phyloP scores from a whole-genome alignment of 139 green algal genomes.

The Auxenochlorella protothecoides region DNA sequence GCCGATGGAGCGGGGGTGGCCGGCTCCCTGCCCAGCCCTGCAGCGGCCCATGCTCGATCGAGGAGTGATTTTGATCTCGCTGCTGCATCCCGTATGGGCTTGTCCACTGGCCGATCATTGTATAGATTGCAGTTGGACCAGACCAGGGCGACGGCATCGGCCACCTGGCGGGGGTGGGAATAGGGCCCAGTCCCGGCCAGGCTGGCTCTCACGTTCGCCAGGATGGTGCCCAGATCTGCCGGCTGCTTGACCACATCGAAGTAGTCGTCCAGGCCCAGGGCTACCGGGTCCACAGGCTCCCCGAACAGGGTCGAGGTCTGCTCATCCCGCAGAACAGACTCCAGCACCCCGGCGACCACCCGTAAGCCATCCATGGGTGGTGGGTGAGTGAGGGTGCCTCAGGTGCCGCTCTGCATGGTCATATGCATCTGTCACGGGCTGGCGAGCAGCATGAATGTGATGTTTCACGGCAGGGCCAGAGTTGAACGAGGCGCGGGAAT shows the following conservation, averaged over 20 bases:
- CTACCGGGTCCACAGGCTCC: constrained; percentile 38
- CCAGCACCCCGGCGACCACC: constrained; percentile 4
- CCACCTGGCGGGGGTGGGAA: constrained; percentile 10
- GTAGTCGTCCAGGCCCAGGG: constrained; percentile 41
- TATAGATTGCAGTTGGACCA: constrained; percentile 56
- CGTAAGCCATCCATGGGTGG: not conserved
- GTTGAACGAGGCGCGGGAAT: too few relatives aligned
- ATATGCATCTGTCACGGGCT: too few relatives aligned
- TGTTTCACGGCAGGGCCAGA: too few relatives aligned
- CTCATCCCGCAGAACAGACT: constrained; percentile 21
- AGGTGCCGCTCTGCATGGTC: too few relatives aligned
- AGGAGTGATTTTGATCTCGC: constrained; percentile 2
- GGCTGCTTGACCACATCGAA: constrained; percentile 41
- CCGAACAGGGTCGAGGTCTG: constrained; percentile 32
- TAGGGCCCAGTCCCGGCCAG: constrained; percentile 11
- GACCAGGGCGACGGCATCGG: constrained; percentile 33
- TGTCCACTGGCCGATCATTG: constrained; percentile 34
- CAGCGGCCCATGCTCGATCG: not conserved
- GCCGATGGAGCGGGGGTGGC: too few relatives aligned
- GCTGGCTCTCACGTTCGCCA: constrained; percentile 13
- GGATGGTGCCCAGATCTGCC: constrained; percentile 40
- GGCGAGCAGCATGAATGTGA: too few relatives aligned
- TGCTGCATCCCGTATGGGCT: constrained; percentile 14
- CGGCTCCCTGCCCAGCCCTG: not conserved
- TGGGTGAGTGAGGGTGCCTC: not conserved